Percentiles rank a stretch among this genome's conserved stretches.
These are phyloP conservation scores for Kodamaea laetipori DNA, from an alignment of 805 yeast species.

Conservation along the genomic window DNA sequence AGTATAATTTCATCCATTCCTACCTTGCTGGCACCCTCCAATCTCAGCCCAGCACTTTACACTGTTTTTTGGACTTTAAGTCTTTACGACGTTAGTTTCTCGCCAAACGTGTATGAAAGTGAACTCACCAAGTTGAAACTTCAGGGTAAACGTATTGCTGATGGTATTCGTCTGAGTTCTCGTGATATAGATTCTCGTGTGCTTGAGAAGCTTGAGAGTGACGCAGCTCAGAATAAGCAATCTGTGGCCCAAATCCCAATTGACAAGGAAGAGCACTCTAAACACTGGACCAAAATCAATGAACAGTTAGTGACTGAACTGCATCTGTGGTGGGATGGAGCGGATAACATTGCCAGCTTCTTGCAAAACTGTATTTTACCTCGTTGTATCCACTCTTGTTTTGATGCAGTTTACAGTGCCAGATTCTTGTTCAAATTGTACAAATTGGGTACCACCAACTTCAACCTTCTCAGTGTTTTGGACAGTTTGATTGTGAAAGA, in stretches of 20 bases:
- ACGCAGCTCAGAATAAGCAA: conserved; percentile 23
- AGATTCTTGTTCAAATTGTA: conserved; percentile 59
- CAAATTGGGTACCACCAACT: conserved; percentile 29
- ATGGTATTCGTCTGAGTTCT: conserved; percentile 33
- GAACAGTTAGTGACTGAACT: conserved; percentile 25
- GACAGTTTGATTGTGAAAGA: conserved; percentile 50
- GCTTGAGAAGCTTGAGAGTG: conserved; percentile 28
- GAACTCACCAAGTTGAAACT: conserved; percentile 44
- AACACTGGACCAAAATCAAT: background rate
- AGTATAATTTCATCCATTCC: background rate
- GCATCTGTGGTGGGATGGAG: conserved; percentile 1
- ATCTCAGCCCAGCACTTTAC: background rate
- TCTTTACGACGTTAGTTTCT: conserved; percentile 67
- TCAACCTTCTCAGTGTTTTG: conserved; percentile 40
- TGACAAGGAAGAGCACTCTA: conserved; percentile 36
- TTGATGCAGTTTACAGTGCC: conserved; percentile 75
- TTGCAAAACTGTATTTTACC: conserved; percentile 73
- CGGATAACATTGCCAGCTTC: conserved; percentile 28
- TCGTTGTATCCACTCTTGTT: conserved; percentile 72
- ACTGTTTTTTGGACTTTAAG: conserved; percentile 70
- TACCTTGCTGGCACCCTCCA: background rate
- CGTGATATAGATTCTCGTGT: conserved; percentile 23
- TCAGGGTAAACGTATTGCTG: conserved; percentile 36
- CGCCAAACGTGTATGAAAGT: conserved; percentile 49
- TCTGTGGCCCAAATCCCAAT: conserved; percentile 31